A percentile compares a stretch with the other conserved stretches of the same genome.
These are phyloP conservation scores for Tetrahymena elliotti DNA, from an alignment of 73 alveolate genomes.

Conservation along the genomic window DNA sequence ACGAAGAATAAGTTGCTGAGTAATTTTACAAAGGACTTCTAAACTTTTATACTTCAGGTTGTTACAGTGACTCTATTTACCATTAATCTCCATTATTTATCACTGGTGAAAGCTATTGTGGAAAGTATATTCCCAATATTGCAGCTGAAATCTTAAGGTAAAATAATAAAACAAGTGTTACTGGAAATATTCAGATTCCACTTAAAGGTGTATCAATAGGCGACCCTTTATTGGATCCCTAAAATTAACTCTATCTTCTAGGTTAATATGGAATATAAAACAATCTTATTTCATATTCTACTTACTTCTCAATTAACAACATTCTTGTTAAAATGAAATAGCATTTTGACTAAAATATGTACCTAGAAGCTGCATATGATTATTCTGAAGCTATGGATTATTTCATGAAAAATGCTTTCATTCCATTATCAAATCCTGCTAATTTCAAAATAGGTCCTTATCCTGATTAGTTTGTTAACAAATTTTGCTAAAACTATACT, in stretches of 20 bases:
- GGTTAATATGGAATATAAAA: not conserved
- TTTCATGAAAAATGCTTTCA: not conserved
- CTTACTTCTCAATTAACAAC: not conserved
- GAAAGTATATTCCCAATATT: conserved; percentile 48
- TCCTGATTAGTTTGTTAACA: not conserved
- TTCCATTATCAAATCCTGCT: not conserved
- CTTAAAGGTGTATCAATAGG: not conserved
- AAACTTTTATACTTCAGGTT: not conserved
- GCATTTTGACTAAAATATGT: not conserved
- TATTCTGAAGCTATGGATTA: not conserved
- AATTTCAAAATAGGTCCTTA: not conserved
- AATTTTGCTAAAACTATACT: not conserved
- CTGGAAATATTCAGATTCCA: not conserved
- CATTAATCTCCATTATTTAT: not conserved
- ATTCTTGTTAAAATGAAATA: not conserved
- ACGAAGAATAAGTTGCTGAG: not conserved
- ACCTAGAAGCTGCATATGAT: not conserved
- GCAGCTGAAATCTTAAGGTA: conserved; percentile 33
- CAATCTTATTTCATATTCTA: not conserved
- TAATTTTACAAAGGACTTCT: not conserved
- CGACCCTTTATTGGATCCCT: not conserved
- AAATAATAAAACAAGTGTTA: not conserved
- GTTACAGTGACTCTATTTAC: conserved; percentile 14
- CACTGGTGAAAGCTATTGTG: conserved; percentile 56
- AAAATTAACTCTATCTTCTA: not conserved